Conservation (phyloP, 331 rosid species). For the Saraca asoca region DNA sequence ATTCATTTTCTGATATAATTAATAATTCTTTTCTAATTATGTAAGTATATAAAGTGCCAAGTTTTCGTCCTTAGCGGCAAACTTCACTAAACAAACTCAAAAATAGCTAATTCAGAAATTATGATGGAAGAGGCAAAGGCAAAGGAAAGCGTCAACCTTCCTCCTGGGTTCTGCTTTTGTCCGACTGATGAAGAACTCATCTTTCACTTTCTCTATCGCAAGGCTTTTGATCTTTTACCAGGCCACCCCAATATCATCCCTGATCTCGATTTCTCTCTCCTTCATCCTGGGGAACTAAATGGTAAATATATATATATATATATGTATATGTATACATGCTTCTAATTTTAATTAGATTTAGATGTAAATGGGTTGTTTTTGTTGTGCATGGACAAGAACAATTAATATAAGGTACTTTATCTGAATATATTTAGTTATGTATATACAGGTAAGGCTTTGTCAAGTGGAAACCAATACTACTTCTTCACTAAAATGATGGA, state of each 20-base stretch:
- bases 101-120: background rate
- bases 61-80: conserved; percentile 24
- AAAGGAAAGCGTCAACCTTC: conserved; percentile 38
- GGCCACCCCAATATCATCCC: conserved; percentile 59
- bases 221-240: conserved; percentile 42
- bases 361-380: too few species aligned
- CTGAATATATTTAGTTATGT: too few species aligned
- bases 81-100: background rate
- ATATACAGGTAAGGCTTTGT: conserved; percentile 48
- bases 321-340: too few species aligned
- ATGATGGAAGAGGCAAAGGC: conserved; percentile 34
- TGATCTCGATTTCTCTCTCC: conserved; percentile 45
- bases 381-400: too few species aligned
- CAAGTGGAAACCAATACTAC: conserved; percentile 49
- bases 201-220: conserved; percentile 59
- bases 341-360: too few species aligned
- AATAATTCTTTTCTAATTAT: background rate
- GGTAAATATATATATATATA: conserved; percentile 30
- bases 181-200: conserved; percentile 69
- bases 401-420: too few species aligned
- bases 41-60: background rate
- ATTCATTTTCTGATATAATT: conserved; percentile 11
- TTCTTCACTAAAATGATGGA: conserved; percentile 47
- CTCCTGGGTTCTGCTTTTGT: conserved; percentile 65
- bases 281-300: conserved; percentile 50